Conservation (phyloP, 2,329 filamentous ascomycete species). For the Penicillium sp. region DNA sequence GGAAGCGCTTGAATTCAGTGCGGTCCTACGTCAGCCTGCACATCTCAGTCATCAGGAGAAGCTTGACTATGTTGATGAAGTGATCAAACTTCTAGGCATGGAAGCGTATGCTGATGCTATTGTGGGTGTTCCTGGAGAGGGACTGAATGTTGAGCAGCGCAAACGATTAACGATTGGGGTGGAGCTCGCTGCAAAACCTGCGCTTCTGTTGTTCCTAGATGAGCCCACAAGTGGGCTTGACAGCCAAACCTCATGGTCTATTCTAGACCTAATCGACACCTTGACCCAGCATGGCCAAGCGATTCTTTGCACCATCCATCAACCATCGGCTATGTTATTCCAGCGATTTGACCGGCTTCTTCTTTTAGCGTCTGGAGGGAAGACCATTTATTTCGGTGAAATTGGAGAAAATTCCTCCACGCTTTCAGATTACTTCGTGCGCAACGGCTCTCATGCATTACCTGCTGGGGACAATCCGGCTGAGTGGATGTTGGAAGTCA, state of each 20-base stretch:
- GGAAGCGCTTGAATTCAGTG: constrained; percentile 85
- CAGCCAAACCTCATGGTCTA: constrained; percentile 91
- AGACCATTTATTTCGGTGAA: constrained; percentile 22
- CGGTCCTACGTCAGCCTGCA: constrained; percentile 80
- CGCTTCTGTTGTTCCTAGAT: constrained; percentile 87
- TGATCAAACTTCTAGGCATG: constrained; percentile 91
- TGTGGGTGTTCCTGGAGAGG: constrained; percentile 88
- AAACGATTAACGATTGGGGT: constrained; percentile 91
- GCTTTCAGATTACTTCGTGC: constrained; percentile 19
- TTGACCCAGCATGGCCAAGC: constrained; percentile 87
- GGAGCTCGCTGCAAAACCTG: constrained; percentile 89
- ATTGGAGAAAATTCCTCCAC: constrained; percentile 17
- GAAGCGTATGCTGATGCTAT: constrained; percentile 86
- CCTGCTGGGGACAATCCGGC: constrained; percentile 14
- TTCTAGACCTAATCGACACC: constrained; percentile 85
- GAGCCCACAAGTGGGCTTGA: constrained; percentile 95
- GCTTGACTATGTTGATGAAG: constrained; percentile 83
- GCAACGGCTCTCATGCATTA: constrained; percentile 19
- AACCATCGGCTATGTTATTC: constrained; percentile 94
- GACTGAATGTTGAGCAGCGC: constrained; percentile 67
- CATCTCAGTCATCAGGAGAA: constrained; percentile 75
- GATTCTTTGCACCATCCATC: constrained; percentile 96
- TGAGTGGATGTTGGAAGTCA: constrained; percentile 23
- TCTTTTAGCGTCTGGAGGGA: constrained; percentile 56
- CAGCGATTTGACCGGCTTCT: constrained; percentile 75